Conservation (phyloP, 441 rosid genomes). For the Populus trichocarpa region DNA sequence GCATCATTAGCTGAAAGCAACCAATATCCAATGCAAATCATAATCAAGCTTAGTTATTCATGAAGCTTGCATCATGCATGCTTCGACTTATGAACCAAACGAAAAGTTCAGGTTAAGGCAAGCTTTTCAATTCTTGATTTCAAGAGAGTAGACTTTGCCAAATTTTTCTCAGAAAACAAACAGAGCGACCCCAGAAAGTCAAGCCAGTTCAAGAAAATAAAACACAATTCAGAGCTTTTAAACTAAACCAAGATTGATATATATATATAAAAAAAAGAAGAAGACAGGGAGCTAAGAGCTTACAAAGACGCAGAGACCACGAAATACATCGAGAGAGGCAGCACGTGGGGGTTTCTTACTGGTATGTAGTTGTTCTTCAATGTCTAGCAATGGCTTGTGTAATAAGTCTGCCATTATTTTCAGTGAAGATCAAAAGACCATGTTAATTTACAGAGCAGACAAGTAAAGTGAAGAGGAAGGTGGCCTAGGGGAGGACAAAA, state of each 20-base stretch:
- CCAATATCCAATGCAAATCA: neutral
- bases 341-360: conserved; percentile 7
- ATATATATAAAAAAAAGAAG: too few relatives aligned
- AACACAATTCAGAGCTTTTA: too few relatives aligned
- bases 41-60: neutral
- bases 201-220: neutral
- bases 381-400: neutral
- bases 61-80: neutral
- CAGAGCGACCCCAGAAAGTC: conserved; percentile 2
- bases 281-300: neutral
- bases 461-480: neutral
- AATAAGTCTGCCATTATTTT: conserved; percentile 10
- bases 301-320: conserved; percentile 20
- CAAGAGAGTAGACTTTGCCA: neutral
- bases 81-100: neutral
- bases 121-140: neutral
- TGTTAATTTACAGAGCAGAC: neutral
- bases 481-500: neutral
- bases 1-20: conserved; percentile 28
- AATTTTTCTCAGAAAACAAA: conserved; percentile 9
- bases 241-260: too few relatives aligned
- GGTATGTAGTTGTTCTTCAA: neutral
- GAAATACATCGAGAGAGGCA: conserved; percentile 18
- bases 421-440: neutral
- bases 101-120: neutral